Percentiles rank a stretch among this genome's conserved stretches.
Conservation (phyloP, 345 rosid genomes). For the Eucalyptus leucophloia region DNA sequence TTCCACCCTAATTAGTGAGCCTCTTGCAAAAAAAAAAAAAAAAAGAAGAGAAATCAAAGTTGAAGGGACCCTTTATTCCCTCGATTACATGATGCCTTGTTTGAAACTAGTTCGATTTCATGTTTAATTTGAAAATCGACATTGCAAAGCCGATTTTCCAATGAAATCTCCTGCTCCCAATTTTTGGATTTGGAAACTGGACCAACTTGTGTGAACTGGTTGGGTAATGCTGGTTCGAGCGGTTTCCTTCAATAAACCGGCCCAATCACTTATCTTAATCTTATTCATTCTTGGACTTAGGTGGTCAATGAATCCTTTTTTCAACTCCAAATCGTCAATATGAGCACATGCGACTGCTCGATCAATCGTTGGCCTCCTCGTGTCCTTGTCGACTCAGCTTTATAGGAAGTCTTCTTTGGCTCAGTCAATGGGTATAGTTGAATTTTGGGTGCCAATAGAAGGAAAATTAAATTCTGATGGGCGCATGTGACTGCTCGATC, state of each 20-base stretch:
- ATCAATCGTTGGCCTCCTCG: background rate
- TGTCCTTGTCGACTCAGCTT: background rate
- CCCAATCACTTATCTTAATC: background rate
- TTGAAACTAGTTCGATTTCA: background rate
- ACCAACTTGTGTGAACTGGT: background rate
- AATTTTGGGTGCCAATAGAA: background rate
- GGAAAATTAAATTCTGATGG: background rate
- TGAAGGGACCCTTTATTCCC: background rate
- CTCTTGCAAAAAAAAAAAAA: background rate
- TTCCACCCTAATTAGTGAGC: background rate
- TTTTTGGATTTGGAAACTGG: background rate
- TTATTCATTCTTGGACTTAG: background rate
- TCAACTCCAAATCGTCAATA: background rate
- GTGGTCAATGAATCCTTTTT: no score
- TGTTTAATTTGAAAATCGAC: background rate
- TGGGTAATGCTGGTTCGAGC: background rate
- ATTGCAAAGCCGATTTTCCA: no score
- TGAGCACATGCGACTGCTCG: background rate
- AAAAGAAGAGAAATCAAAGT: background rate
- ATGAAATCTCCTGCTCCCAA: rapidly evolving
- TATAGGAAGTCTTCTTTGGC: background rate
- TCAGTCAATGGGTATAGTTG: background rate
- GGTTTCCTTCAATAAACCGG: rapidly evolving
- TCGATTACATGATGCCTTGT: rapidly evolving
- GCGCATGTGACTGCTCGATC: background rate